phyloP scores from a whole-genome alignment of 805 yeast species.

The Candida quercuum region DNA sequence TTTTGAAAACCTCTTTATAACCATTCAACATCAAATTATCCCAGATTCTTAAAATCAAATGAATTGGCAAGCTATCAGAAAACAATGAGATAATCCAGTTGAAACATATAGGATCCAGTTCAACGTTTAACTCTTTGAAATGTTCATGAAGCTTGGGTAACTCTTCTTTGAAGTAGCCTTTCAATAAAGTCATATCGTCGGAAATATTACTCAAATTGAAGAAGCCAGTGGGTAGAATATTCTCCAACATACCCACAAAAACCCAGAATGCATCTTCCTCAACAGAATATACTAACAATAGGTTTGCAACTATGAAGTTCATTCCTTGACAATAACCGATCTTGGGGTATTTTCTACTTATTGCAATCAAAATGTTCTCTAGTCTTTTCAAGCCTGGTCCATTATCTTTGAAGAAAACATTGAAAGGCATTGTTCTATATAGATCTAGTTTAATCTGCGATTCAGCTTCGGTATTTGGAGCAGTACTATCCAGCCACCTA shows the following conservation, averaged over 20 bases:
- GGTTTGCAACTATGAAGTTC: conserved; percentile 53
- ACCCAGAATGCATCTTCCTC: conserved; percentile 54
- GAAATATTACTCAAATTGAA: conserved; percentile 34
- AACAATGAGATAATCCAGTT: conserved; percentile 56
- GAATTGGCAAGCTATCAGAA: conserved; percentile 45
- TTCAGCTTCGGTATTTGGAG: conserved; percentile 28
- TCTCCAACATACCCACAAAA: conserved; percentile 42
- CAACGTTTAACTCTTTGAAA: conserved; percentile 30
- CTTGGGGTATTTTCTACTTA: conserved; percentile 38
- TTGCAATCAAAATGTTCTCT: conserved; percentile 43
- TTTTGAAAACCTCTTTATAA: conserved; percentile 30
- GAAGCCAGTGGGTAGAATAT: conserved; percentile 39
- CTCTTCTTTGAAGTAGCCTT: conserved; percentile 28
- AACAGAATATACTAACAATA: conserved; percentile 36
- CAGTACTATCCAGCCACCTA: conserved; percentile 21
- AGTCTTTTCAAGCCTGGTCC: conserved; percentile 50
- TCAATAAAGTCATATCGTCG: conserved; percentile 35
- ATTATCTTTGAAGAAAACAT: conserved; percentile 44
- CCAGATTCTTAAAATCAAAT: conserved; percentile 46
- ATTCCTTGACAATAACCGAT: conserved; percentile 58
- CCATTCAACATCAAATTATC: conserved; percentile 41
- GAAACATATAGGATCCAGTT: conserved; percentile 44
- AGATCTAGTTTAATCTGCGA: conserved; percentile 48
- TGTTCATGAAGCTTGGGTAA: conserved; percentile 38
- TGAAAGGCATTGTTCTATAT: conserved; percentile 50